phyloP scores from a whole-genome alignment of 768 basidiomycete genomes.

The Artomyces pyxidatus region DNA sequence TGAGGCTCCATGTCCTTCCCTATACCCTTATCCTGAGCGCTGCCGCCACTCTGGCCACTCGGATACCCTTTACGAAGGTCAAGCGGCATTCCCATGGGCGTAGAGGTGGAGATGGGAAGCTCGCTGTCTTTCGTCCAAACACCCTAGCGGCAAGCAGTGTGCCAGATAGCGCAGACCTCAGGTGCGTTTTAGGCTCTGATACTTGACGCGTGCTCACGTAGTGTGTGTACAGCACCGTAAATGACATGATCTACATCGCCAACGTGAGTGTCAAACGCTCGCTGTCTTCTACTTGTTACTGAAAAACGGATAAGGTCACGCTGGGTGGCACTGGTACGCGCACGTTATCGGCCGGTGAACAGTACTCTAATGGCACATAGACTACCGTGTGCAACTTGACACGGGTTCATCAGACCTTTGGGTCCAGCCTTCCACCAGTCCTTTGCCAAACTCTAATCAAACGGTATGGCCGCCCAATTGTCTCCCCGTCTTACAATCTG shows the following conservation, averaged over 20 bases:
- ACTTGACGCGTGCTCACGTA: background rate
- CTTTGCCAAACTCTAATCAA: conserved; percentile 39
- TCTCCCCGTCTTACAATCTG: conserved; percentile 10
- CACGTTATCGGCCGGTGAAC: background rate
- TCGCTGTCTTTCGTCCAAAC: background rate
- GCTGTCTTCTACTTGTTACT: background rate
- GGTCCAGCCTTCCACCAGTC: conserved; percentile 41
- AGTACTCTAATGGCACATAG: conserved; percentile 27
- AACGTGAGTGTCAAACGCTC: conserved; percentile 43
- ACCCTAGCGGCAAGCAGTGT: background rate
- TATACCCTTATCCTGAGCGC: conserved; percentile 32
- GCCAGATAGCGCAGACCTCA: conserved; percentile 24
- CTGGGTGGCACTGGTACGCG: conserved; percentile 52
- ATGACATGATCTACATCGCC: conserved; percentile 73
- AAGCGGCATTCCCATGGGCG: conserved; percentile 27
- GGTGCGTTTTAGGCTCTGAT: conserved; percentile 26
- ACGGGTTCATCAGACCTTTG: conserved; percentile 83
- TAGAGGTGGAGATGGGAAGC: conserved; percentile 25
- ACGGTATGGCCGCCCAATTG: conserved; percentile 26
- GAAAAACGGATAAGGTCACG: conserved; percentile 42
- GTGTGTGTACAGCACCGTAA: conserved; percentile 43
- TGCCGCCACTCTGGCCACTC: conserved; percentile 35
- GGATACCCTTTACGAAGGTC: conserved; percentile 39
- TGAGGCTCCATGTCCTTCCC: conserved; percentile 33
- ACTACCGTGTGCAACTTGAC: conserved; percentile 70